phyloP scores from a whole-genome alignment of 1,284 basidiomycete genomes.

The Schizophyllum commune region DNA sequence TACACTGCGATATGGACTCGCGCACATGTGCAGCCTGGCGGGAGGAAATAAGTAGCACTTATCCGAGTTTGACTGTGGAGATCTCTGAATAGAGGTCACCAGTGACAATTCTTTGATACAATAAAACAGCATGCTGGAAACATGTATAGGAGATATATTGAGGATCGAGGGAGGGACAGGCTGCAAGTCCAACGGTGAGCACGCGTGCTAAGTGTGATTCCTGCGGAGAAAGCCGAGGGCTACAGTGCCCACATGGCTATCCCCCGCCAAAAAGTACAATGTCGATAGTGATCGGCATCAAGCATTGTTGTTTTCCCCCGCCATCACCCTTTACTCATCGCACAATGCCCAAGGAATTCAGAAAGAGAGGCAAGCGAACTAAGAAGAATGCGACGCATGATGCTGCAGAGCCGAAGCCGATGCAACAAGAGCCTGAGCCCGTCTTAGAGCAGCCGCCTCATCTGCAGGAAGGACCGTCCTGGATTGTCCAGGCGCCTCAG shows the following conservation, averaged over 20 bases:
- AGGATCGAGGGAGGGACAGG: too few species aligned
- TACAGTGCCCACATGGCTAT: neutral
- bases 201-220: too few species aligned
- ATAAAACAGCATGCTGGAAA: too few species aligned
- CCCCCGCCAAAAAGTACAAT: neutral
- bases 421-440: slow-evolving; percentile 3
- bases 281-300: neutral
- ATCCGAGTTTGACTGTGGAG: too few species aligned
- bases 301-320: neutral
- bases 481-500: slow-evolving; percentile 47
- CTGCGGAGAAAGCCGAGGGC: too few species aligned
- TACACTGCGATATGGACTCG: too few species aligned
- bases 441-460: slow-evolving; percentile 7
- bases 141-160: too few species aligned
- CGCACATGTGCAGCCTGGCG: too few species aligned
- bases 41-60: too few species aligned
- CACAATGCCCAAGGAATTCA: slow-evolving; percentile 64
- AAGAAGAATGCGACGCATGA: slow-evolving; percentile 42
- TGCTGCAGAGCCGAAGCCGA: slow-evolving; percentile 8
- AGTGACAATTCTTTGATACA: too few species aligned
- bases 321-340: neutral
- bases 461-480: slow-evolving; percentile 41
- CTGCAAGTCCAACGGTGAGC: too few species aligned
- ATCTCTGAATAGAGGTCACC: too few species aligned
- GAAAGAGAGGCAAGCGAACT: slow-evolving; percentile 71